phyloP scores from a whole-genome alignment of 2,329 filamentous ascomycete genomes.

The Colletotrichum chlorophyti region DNA sequence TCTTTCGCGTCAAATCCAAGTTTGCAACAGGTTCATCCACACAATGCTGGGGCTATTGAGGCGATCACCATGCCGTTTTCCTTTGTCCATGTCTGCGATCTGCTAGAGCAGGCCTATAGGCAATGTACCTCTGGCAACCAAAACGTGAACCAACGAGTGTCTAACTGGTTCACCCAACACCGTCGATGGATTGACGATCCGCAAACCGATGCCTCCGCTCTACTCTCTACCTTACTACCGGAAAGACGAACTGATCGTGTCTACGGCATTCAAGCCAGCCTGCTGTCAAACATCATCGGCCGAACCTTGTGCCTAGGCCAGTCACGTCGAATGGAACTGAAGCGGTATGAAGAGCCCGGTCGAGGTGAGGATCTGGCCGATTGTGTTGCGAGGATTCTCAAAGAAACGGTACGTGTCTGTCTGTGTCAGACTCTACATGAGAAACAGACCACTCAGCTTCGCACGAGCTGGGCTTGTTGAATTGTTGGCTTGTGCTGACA shows the following conservation, averaged over 20 bases:
- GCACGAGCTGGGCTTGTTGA: conserved; percentile 28
- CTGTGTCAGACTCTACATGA: not conserved
- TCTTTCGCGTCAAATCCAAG: too few relatives aligned
- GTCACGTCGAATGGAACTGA: conserved; percentile 65
- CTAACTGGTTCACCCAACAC: conserved; percentile 74
- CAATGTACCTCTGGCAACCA: conserved; percentile 41
- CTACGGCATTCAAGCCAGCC: conserved; percentile 70
- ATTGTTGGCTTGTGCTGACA: not conserved
- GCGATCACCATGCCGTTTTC: conserved; percentile 62
- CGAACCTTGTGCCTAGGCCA: conserved; percentile 69
- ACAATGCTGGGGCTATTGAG: conserved; percentile 1
- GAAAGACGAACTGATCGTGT: conserved; percentile 80
- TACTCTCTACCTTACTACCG: conserved; percentile 80
- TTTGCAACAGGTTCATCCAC: too few relatives aligned
- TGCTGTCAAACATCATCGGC: conserved; percentile 71
- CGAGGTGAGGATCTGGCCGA: conserved; percentile 71
- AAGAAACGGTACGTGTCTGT: conserved; percentile 57
- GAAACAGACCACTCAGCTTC: conserved; percentile 29
- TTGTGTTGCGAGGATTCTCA: conserved; percentile 72
- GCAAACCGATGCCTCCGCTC: conserved; percentile 63
- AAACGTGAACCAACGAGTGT: conserved; percentile 46
- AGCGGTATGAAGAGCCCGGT: conserved; percentile 65
- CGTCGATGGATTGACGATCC: conserved; percentile 62
- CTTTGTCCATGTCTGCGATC: conserved; percentile 75
- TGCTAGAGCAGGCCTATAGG: conserved; percentile 72